Conservation (phyloP, 805 yeast genomes). For the Candida corydali region DNA sequence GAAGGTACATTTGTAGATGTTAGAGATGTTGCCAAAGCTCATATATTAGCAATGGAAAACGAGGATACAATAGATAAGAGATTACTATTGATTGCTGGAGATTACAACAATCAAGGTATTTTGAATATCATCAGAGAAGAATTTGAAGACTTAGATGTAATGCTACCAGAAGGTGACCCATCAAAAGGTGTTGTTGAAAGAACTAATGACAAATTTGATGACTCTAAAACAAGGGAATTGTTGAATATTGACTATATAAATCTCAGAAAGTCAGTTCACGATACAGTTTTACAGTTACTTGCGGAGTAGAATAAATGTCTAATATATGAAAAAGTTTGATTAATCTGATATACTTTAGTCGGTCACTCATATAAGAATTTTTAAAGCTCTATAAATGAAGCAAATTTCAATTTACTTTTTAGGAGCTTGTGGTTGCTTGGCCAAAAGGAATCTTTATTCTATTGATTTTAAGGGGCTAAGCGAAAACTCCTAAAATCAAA, state of each 20-base stretch:
- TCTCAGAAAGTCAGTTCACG: slow-evolving; percentile 39
- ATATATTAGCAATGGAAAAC: slow-evolving; percentile 46
- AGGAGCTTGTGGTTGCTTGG: no score
- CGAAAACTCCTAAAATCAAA: no score
- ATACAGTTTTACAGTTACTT: slow-evolving; percentile 41
- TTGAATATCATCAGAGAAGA: slow-evolving; percentile 29
- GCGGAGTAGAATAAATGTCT: no score
- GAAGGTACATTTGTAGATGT: slow-evolving; percentile 45
- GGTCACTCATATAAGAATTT: no score
- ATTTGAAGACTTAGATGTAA: slow-evolving; percentile 40
- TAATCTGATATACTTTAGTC: no score
- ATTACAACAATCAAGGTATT: slow-evolving; percentile 11
- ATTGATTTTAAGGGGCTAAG: no score
- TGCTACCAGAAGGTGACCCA: slow-evolving; percentile 39
- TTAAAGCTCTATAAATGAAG: no score
- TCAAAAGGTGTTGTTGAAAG: slow-evolving; percentile 27
- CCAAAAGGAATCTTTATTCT: no score
- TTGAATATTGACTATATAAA: slow-evolving; percentile 35
- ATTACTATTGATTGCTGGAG: slow-evolving; percentile 16
- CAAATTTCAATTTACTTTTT: no score
- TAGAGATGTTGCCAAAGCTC: slow-evolving; percentile 61
- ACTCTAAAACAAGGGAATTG: slow-evolving; percentile 26
- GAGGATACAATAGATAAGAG: slow-evolving; percentile 12
- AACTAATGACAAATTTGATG: slow-evolving; percentile 17
- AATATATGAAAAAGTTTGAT: no score